phyloP scores from a whole-genome alignment of 441 rosid genomes.

The Syzygium malaccense region DNA sequence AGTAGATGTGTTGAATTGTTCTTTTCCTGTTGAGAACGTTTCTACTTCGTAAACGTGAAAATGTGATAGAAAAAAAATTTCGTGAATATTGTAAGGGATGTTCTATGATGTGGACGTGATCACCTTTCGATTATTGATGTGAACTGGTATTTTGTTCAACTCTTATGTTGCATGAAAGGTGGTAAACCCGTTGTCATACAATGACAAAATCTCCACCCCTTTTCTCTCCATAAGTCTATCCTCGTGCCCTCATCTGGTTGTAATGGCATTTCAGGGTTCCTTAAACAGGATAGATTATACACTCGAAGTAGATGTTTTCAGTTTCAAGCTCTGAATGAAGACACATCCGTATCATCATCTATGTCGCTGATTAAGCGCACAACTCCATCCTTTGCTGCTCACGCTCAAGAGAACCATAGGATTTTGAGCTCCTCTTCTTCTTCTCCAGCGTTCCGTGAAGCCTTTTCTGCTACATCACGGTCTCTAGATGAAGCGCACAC shows the following conservation, averaged over 20 bases:
- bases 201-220: background rate
- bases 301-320: background rate
- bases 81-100: background rate
- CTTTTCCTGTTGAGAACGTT: background rate
- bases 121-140: background rate
- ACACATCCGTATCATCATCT: background rate
- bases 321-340: background rate
- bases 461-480: background rate
- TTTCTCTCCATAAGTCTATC: background rate
- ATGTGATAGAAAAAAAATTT: background rate
- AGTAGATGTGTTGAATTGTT: background rate
- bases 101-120: background rate
- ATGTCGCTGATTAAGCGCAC: background rate
- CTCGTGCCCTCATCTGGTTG: background rate
- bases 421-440: background rate
- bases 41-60: background rate
- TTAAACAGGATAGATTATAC: background rate
- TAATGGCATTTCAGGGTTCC: background rate
- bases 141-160: background rate
- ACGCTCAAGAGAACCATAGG: background rate
- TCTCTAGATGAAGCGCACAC: background rate
- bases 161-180: background rate
- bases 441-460: background rate
- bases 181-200: background rate
- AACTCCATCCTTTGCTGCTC: background rate